Base-by-base conservation (phyloP, 345 rosid species). In the Crucihimalaya himalaica region DNA sequence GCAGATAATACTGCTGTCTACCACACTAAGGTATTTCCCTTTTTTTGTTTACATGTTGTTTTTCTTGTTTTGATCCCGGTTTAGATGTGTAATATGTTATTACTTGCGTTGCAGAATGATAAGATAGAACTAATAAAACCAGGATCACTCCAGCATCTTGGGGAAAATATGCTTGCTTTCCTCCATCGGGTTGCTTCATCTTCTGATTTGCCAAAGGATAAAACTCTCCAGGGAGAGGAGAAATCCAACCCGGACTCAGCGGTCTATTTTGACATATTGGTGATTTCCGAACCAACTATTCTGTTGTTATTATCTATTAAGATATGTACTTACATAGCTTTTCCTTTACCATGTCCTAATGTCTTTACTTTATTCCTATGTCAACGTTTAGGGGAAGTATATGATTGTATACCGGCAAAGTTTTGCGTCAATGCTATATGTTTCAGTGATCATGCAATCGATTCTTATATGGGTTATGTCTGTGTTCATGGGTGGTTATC, bases 121-220 rank as follows among this genome's bases (percentile, higher is more conserved):
- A 95, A 84, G 76, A 32, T 92, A 70, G 93, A 95, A 75, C 87
- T 95, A 31, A 66, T 95, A 75, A 88, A 92, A 78, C 72, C 92
- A 32, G 99, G 99, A 70, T 92, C 99, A 20, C 97, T 95, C 66
- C 99, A 95, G 83, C 97, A 95, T 86, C 89, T 86, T 65, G 97
- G 99, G 64, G 99, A 95, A 80, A 92, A 95, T 77, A 84, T 92
- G 91, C 99, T 95, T 72, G 86, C 96, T 68, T 95, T 92, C 82
- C 90, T 95, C 50, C 81, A 88, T 68, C 92, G 82, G 34, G 74
- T 76, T 81, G 96, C 80, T 72, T 51, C 97, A 72, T 85, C 89
- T 45, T 56, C 89, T 74, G 81, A 83, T 61, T 83, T 90, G 60
- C 80, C 89, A 32, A 71, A 76, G 80, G 78, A 42, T 60, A 77